Evolutionary conservation across 2,329 filamentous ascomycete species (phyloP), one percentile per base, ranked within the genome.

Genomic region (Beauveria brongniartii): DNA sequence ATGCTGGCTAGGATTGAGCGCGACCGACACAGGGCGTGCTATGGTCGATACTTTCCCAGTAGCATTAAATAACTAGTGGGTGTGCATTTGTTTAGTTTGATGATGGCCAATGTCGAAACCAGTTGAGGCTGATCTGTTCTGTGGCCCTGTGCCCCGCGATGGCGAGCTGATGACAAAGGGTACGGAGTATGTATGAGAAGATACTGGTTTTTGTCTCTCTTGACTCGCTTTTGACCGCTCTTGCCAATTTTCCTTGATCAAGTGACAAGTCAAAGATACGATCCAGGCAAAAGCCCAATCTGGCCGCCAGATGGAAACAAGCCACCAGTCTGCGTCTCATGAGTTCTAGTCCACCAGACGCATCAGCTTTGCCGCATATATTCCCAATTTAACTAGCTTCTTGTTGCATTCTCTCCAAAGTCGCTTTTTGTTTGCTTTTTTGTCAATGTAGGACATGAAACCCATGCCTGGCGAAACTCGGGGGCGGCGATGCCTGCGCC

Each of bases 11-110:
- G 44, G 18, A 20, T 20, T 43, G 44, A 20, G 10, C 44, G 12
- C 44, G 5, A 20, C 22, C 0, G 24, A 53, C 24, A 44, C 50
- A 50, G 50, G 57, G 50, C 20, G 41, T 53, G 22, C 16, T 20
- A 50, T 43, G 26, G 58, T 55, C 51, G 58, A 61, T 14, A 55
- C 58, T 43, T 43, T 48, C 8, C 58, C 51, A 50, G 58, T 55
- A 30, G 58, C 58, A 55, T 26, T 43, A 22, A 41, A 54, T 48
- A 51, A 51, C 43, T 48, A 22, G 34, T 37, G 30, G 41, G 50
- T 50, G 28, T 40, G 51, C 8, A 47, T 55, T 48, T 61, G 58
- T 61, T 61, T 61, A 41, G 58, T 61, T 61, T 61, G 51, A 61
- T 47, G 14, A 54, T 22, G 57, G 37, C 30, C 20, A 30, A 9